Evolutionary conservation across 2,329 filamentous ascomycete genomes (phyloP), one percentile per base, ranked within the genome.

Genomic region (Gnomoniopsis sp.): DNA sequence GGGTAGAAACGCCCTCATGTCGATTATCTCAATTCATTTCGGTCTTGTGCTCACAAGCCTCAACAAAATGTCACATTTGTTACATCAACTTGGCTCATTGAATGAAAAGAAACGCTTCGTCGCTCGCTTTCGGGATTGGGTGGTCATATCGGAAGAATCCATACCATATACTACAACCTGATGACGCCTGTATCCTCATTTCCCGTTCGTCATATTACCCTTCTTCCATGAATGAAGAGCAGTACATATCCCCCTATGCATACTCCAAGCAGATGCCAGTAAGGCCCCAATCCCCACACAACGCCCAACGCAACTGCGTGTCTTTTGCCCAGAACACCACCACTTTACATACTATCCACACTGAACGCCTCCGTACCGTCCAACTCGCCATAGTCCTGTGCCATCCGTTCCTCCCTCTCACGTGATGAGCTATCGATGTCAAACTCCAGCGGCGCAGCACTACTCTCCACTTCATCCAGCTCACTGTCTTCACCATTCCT

Each of bases 311-410:
- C 26, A 34, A 22, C 4, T 12, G 19, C 22, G 21, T 34, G 14
- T 41, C 44, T 4, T 11, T n/a, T 3, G 15, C 15, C 7, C 3
- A 19, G 15, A 33, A 30, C 15, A 15, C 14, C 8, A n/a, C 17
- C 22, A 23, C 7, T 34, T 56, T 47, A 56, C 53, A 50, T 23
- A 33, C 53, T 56, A 22, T 56, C 53, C 47, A 50, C 53, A 21
- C 34, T 56, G n/a, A 56, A 56, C 3, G 53, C 53, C 36, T 56
- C 53, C 4, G 53, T 56, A 7, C 53, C 46, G 3, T 56, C 34
- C 22, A 49, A 3, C 7, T 49, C 46, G 19, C 22, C n/a, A n/a
- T n/a, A 38, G 23, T 56, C 49, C 36, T 23, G 30, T 17, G 21
- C 44, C 33, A 19, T 15, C 8, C 17, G 21, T 22, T 15, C 21